Conservation (phyloP, 768 basidiomycete species). For the Psilocybe cyanescens region DNA sequence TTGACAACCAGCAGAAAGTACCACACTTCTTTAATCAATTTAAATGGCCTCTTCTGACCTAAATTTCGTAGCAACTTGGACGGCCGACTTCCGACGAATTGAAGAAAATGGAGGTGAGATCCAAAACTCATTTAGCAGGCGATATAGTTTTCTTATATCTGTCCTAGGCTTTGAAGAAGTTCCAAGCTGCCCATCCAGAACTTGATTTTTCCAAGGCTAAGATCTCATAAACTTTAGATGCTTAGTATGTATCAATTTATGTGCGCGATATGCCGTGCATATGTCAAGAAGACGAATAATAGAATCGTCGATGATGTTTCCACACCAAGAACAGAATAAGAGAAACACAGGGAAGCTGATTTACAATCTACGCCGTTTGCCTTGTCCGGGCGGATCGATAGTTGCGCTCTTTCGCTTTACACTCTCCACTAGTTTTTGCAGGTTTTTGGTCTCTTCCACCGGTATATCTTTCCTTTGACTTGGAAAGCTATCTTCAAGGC, state of each 20-base stretch:
- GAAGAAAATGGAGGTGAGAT: constrained; percentile 84
- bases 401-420: constrained; percentile 78
- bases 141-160: constrained; percentile 6
- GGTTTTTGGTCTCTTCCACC: constrained; percentile 33
- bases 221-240: constrained; percentile 57
- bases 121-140: not conserved
- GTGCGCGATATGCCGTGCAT: not conserved
- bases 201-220: constrained; percentile 94
- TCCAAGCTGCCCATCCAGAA: constrained; percentile 90
- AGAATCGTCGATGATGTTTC: not conserved
- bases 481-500: constrained; percentile 16
- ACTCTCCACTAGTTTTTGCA: constrained; percentile 79
- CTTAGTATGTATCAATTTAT: not conserved
- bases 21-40: not conserved
- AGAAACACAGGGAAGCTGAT: not conserved
- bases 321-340: not conserved
- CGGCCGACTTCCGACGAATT: constrained; percentile 94
- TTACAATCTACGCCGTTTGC: constrained; percentile 46
- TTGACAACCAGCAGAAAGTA: constrained; percentile 81
- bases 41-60: constrained; percentile 1
- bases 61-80: constrained; percentile 76
- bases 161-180: constrained; percentile 78
- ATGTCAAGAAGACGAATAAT: not conserved
- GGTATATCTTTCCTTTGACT: constrained; percentile 14
- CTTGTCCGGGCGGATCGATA: constrained; percentile 28